phyloP scores from a whole-genome alignment of 2,329 filamentous ascomycete species.

The Exophiala dermatitidis region DNA sequence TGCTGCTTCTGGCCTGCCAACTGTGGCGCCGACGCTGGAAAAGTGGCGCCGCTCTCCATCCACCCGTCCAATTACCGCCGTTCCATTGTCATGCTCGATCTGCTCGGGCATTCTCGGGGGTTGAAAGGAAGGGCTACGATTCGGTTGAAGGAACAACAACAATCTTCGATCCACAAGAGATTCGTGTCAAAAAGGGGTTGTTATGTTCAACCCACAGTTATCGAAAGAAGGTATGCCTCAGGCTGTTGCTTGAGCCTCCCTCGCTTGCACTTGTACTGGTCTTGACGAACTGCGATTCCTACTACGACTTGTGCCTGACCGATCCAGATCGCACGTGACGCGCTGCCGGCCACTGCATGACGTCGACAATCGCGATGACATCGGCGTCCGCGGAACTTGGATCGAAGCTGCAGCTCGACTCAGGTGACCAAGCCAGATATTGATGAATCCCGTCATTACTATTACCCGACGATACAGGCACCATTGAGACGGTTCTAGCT shows the following conservation, averaged over 20 bases:
- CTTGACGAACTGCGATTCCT: no score
- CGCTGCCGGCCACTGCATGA: no score
- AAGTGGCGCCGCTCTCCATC: slow-evolving; percentile 5
- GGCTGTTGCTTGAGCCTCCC: background rate
- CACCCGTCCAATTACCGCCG: slow-evolving; percentile 15
- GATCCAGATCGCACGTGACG: no score
- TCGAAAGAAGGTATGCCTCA: background rate
- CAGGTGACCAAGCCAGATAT: no score
- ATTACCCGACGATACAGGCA: no score
- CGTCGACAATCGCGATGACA: no score
- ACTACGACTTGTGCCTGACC: no score
- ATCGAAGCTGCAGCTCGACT: no score
- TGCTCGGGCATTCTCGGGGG: slow-evolving; percentile 11
- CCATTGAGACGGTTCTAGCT: no score
- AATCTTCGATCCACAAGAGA: background rate
- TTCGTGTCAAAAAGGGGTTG: background rate
- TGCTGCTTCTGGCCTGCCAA: background rate
- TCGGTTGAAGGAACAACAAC: background rate
- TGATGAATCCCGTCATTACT: no score
- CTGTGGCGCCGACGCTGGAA: slow-evolving; percentile 7
- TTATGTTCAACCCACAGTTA: background rate
- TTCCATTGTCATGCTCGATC: slow-evolving; percentile 7
- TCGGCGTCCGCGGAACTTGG: no score
- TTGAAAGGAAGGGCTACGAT: background rate
- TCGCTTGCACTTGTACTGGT: background rate